Conservation (phyloP, 371 early-diverging fungal species). For the Choanephora cucurbitarum region DNA sequence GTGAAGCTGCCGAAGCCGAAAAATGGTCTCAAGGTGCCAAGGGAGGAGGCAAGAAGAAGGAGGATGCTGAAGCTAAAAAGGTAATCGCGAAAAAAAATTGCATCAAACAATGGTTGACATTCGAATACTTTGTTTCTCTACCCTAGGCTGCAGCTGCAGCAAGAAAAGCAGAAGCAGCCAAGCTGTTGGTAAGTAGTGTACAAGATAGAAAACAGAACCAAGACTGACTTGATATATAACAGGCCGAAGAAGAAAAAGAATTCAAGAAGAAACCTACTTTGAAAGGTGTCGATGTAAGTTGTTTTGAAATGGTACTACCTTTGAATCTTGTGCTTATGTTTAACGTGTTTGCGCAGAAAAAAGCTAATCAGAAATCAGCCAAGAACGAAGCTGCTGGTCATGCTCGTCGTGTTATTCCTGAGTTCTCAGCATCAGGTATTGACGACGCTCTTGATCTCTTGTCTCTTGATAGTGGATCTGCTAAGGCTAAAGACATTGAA, state of each 20-base stretch:
- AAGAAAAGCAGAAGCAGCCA: constrained; percentile 46
- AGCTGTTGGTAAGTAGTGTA: constrained; percentile 23
- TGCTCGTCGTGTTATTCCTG: constrained; percentile 53
- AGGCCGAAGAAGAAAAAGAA: constrained; percentile 51
- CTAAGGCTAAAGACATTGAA: constrained; percentile 64
- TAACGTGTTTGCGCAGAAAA: constrained; percentile 44
- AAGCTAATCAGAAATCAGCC: constrained; percentile 52
- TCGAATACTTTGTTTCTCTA: not conserved
- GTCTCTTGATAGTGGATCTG: constrained; percentile 30
- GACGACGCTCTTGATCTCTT: constrained; percentile 79
- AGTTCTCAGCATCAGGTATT: constrained; percentile 69
- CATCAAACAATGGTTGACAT: not conserved
- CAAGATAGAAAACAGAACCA: not conserved
- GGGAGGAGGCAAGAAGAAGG: constrained; percentile 65
- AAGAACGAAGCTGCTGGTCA: constrained; percentile 47
- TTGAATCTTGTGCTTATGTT: constrained; percentile 4
- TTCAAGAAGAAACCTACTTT: constrained; percentile 35
- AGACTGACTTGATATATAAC: not conserved
- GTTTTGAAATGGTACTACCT: constrained; percentile 3
- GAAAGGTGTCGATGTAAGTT: constrained; percentile 19
- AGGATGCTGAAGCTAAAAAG: constrained; percentile 64
- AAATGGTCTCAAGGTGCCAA: constrained; percentile 81
- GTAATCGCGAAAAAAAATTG: constrained; percentile 22
- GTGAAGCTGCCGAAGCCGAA: constrained; percentile 59
- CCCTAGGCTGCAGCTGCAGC: constrained; percentile 37